phyloP scores from a whole-genome alignment of 805 yeast genomes.

The Scheffersomyces stipitis region DNA sequence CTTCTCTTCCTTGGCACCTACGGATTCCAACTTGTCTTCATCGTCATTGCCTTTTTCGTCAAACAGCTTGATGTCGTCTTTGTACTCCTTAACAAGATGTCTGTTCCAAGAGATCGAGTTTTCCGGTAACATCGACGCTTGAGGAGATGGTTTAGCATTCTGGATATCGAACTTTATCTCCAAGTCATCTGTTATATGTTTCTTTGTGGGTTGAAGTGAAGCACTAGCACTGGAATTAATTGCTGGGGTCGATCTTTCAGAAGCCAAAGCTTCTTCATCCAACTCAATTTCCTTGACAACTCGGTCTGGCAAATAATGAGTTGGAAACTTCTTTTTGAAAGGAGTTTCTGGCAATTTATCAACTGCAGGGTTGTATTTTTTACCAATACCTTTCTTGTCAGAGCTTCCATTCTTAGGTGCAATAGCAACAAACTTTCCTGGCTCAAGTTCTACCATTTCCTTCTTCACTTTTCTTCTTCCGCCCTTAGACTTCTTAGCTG shows the following conservation, averaged over 20 bases:
- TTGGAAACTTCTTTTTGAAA: slow-evolving; percentile 17
- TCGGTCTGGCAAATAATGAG: slow-evolving; percentile 32
- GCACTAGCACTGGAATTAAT: slow-evolving; percentile 2
- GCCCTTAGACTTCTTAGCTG: slow-evolving; percentile 1
- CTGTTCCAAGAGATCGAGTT: slow-evolving; percentile 23
- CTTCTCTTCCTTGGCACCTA: slow-evolving; percentile 3
- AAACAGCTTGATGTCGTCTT: slow-evolving; percentile 4
- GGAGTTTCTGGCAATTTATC: neutral
- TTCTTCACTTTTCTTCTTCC: slow-evolving; percentile 1
- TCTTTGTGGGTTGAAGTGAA: slow-evolving; percentile 28
- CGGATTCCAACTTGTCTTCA: neutral
- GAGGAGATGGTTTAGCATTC: slow-evolving; percentile 25
- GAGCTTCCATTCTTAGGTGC: slow-evolving; percentile 1
- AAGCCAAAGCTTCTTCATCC: slow-evolving; percentile 6
- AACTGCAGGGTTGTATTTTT: neutral
- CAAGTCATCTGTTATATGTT: slow-evolving; percentile 30
- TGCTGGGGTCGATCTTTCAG: slow-evolving; percentile 3
- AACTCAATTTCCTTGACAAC: slow-evolving; percentile 15
- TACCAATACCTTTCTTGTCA: neutral
- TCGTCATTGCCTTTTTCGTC: slow-evolving; percentile 1
- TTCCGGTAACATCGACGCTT: slow-evolving; percentile 20
- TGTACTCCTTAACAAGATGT: slow-evolving; percentile 10
- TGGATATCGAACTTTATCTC: slow-evolving; percentile 31
- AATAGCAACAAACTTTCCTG: neutral
- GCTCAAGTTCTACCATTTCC: neutral